Base-by-base conservation (phyloP, 2,329 filamentous ascomycete species). In the Aciculosporium take region DNA sequence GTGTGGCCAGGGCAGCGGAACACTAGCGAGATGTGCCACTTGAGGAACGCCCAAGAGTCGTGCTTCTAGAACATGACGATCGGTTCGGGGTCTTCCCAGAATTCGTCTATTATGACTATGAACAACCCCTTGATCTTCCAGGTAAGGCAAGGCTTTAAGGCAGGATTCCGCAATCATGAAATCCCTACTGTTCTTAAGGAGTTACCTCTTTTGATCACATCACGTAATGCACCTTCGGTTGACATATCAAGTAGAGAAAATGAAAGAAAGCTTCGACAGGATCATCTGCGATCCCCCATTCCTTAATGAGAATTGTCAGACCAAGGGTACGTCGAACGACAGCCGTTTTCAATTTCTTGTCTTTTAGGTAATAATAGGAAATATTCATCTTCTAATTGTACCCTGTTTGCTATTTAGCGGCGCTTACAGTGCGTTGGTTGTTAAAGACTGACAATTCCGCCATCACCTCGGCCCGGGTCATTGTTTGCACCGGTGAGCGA, bases 231-330 rank as follows among this genome's bases (percentile, higher is more conserved):
- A 15, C 5, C 7, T 24, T 10, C n/a, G 18, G 23, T 27, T 45
- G 36, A 42, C 28, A 25, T 17, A 12, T 17, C n/a, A 17, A 8
- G 5, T 17, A 72, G 67, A 57, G 10, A 58, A 70, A 27, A 58
- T 87, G 28, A 84, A 81, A 53, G 74, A 72, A 17, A 65, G 61
- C 17, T 73, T 81, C 36, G 79, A 86, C 58, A 71, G 76, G 41
- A 71, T 89, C 45, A 79, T 88, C 41, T 74, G 73, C 50, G 84
- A 91, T 54, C 84, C 84, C 7, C 84, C 84, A 0, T 89, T 89
- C 56, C 65, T 89, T 28, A 85, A 76, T 56, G 73, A 82, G 46
- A 82, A 89, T 53, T 89, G 84, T 56, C 82, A 89, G 57, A 85
- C 81, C 0, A 87, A 86, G 66, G 67, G 79, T 81, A 33, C 51